These are phyloP conservation scores for Nemophila menziesii DNA, from an alignment of 257 asterid species.

Conservation along the genomic window DNA sequence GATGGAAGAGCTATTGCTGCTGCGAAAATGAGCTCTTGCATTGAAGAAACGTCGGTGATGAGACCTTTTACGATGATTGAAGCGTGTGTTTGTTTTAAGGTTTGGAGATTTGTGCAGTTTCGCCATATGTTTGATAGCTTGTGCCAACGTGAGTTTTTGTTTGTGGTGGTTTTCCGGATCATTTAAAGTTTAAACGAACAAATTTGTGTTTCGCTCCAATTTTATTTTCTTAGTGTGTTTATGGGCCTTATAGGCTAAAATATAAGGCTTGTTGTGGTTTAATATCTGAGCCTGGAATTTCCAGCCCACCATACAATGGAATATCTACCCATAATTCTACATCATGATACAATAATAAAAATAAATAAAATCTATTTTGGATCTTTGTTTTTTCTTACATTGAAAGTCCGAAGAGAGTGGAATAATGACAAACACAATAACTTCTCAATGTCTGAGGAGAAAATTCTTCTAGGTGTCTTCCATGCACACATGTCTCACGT, in stretches of 20 bases:
- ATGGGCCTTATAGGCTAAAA: background rate
- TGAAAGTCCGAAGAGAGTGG: no score
- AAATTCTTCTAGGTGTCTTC: no score
- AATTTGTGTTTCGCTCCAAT: background rate
- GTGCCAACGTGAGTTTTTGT: constrained; percentile 27
- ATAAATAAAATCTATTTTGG: no score
- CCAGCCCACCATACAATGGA: no score
- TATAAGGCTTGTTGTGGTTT: background rate
- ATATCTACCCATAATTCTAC: no score
- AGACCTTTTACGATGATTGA: constrained; percentile 31
- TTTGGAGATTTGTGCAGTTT: constrained; percentile 33
- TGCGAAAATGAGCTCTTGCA: constrained; percentile 41
- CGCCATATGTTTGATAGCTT: constrained; percentile 31
- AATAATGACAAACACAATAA: no score
- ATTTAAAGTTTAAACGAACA: constrained; percentile 21
- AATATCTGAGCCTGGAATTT: background rate
- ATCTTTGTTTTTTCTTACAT: no score
- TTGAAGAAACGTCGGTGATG: constrained; percentile 23
- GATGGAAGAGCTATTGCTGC: constrained; percentile 21
- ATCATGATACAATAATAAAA: no score
- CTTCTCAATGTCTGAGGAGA: no score
- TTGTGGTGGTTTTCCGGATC: constrained; percentile 27
- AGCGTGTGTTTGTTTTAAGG: constrained; percentile 40
- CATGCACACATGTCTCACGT: no score
- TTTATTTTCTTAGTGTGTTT: background rate